Evolutionary conservation across 2,329 filamentous ascomycete species (phyloP), one percentile per base, ranked within the genome.

Genomic region (Zarea fungicola): DNA sequence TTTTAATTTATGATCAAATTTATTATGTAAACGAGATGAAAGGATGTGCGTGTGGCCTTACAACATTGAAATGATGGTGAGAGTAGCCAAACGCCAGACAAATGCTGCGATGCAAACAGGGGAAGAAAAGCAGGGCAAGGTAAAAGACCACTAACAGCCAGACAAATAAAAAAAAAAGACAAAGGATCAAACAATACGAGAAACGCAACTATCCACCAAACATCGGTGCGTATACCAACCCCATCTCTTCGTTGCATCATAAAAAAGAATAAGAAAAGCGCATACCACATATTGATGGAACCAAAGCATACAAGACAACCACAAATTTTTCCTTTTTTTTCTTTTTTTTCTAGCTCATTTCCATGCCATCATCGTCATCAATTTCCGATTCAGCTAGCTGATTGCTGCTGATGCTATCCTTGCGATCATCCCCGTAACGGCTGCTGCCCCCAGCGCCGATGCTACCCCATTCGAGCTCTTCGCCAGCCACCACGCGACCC

Each of bases 401-500:
- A 52, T 73, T 77, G 61, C 79, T 83, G 58, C 77, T 73, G 42
- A 82, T 68, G 61, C 81, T 84, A 56, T 75, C 75, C 64, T 84
- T 84, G 44, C 80, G 68, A 6, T 60, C 60, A 39, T 72, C 73
- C n/a, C 68, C 65, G 47, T 68, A 79, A 16, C 75, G 69, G 22
- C 68, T 67, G 22, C 31, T 26, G 21, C 11, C 42, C 6, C 32
- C 25, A 14, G 11, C 39, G 28, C 22, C 37, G 19, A 60, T 73
- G 70, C 35, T 71, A 60, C 52, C 75, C 78, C 55, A 80, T 59
- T 80, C 76, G 14, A 95, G 73, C 64, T 96, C 90, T 54, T 95
- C 88, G 36, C 92, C 92, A 46, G 87, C 87, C 6, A 97, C 78
- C 6, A 99, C 85, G 22, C 92, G 80, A n/a, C 91, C 90, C 61